phyloP scores from a whole-genome alignment of 345 rosid species.

The Odontarrhena argentea region DNA sequence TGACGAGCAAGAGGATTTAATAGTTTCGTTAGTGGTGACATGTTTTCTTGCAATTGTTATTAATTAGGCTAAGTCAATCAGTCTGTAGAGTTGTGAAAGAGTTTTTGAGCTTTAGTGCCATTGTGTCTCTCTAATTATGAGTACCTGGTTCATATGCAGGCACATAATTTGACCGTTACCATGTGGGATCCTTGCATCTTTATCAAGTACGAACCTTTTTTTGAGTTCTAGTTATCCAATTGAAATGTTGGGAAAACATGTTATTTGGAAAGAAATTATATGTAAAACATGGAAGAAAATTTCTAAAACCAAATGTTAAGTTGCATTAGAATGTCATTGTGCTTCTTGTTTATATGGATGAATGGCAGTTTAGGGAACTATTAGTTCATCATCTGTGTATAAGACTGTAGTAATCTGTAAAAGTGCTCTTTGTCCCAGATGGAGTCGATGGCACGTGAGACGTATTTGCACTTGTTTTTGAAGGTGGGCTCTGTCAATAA shows the following conservation, averaged over 20 bases:
- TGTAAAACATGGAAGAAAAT: not conserved
- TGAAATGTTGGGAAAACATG: not conserved
- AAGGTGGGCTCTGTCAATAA: constrained; percentile 69
- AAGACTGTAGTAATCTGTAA: constrained; percentile 36
- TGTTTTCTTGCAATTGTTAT: too few species aligned
- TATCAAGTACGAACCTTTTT: constrained; percentile 62
- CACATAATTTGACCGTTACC: constrained; percentile 70
- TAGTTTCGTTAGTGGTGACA: too few species aligned
- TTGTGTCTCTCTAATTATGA: constrained; percentile 40
- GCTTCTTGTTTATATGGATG: constrained; percentile 21
- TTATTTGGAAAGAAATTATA: not conserved
- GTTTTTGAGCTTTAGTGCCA: constrained; percentile 32
- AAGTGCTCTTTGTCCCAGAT: constrained; percentile 92
- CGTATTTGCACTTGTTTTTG: constrained; percentile 60
- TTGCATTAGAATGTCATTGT: constrained; percentile 1
- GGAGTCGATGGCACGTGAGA: constrained; percentile 96
- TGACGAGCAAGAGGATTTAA: not conserved
- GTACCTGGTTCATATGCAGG: constrained; percentile 92
- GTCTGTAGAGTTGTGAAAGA: constrained; percentile 27
- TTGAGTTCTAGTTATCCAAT: constrained; percentile 24
- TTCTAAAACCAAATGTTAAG: constrained; percentile 11
- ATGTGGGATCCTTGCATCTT: constrained; percentile 63
- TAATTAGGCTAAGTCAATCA: not conserved
- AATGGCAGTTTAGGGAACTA: constrained; percentile 11
- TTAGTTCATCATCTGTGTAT: constrained; percentile 21